A percentile compares a stretch with the other conserved stretches of the same genome.
Evolutionary conservation across 345 rosid species (phyloP).

Genomic region (Linum lewisii): DNA sequence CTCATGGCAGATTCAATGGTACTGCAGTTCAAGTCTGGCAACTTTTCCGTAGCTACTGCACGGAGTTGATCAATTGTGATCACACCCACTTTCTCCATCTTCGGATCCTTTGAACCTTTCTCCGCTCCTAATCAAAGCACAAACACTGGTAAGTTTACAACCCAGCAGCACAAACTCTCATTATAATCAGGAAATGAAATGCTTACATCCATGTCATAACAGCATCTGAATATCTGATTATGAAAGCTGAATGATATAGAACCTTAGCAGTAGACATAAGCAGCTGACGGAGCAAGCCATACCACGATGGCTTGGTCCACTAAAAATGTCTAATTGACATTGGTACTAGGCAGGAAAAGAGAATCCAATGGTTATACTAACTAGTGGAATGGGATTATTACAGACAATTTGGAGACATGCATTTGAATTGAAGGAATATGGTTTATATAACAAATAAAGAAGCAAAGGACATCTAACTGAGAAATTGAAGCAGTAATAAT

Average conservation of each 20-base stretch:
- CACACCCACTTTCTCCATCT: conserved; percentile 64
- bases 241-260: no score
- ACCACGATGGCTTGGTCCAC: no score
- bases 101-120: conserved; percentile 75
- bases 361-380: no score
- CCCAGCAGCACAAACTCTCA: neutral
- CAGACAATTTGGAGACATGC: neutral
- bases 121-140: conserved; percentile 49
- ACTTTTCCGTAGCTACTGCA: conserved; percentile 65
- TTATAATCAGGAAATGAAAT: no score
- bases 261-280: no score
- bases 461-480: neutral
- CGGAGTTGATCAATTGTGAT: conserved; percentile 62
- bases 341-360: no score
- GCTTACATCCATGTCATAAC: no score
- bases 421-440: neutral
- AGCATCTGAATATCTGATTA: no score
- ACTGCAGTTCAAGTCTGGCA: conserved; percentile 70
- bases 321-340: no score
- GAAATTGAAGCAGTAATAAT: neutral
- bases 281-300: no score
- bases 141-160: neutral
- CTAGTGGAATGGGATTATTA: no score
- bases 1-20: conserved; percentile 83
- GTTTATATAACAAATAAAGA: neutral